Base-by-base conservation (phyloP, 2,329 filamentous ascomycete species). In the Cordyceps cateniannulata region DNA sequence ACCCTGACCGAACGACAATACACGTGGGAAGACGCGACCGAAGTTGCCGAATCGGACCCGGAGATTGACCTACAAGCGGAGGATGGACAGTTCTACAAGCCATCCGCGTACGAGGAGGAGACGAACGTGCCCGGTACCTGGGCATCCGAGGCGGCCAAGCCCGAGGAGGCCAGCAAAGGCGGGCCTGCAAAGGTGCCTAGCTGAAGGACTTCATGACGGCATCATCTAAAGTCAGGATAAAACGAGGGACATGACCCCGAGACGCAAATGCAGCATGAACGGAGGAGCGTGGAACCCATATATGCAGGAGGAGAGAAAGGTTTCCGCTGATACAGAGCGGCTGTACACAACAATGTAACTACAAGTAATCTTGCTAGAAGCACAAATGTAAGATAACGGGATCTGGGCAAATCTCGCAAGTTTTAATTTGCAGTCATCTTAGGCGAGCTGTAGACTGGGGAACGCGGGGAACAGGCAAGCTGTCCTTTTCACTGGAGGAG, bases 1-100 rank as follows among this genome's bases (percentile, higher is more conserved):
- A 84, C 87, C 54, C 78, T 98, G 69, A 93, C 90, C 40, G 93
- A 97, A 76, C 84, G 93, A 69, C 95, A 85, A 77, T 93, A 96
- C 76, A 84, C 90, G 10, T 98, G 91, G 89, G 82, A 90, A 69
- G 89, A 92, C 70, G 91, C 91, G 24, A 77, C 84, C 54, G 76
- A 81, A 62, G 76, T 90, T 64, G 90, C 88, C 7, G 79, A 82
- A 75, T 70, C 76, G 9, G 90, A 93, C 70, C 80, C 82, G 5
- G 87, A 90, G 71, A 79, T 92, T 67, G 77, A 90, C 69, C 72
- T 89, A 27, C 64, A 70, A 10, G 79, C 77, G 32, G 76, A 76
- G 35, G 67, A 76, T 3, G 79, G 77, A 4, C 73, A 76, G 42
- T 75, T 79, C 8, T 87, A 83, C 69, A 78, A 68, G n/a, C 81